phyloP scores from a whole-genome alignment of 805 yeast genomes.

The Yarrowia sp. region DNA sequence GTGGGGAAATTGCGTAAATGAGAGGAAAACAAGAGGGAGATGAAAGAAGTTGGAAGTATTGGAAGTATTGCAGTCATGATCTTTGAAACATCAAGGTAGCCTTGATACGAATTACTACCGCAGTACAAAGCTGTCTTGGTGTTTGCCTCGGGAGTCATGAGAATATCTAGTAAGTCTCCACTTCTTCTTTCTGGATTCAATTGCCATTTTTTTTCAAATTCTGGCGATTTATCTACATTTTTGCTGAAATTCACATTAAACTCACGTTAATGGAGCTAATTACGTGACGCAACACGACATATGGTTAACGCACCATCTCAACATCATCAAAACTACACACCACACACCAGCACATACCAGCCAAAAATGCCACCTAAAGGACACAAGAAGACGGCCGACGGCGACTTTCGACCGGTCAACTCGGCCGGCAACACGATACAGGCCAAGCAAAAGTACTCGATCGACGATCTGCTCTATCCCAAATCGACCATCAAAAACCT shows the following conservation, averaged over 20 bases:
- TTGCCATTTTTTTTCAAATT: no score
- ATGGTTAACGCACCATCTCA: background rate
- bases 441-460: slow-evolving; percentile 26
- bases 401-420: slow-evolving; percentile 33
- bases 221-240: no score
- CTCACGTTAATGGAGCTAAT: background rate
- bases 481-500: slow-evolving; percentile 33
- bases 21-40: no score
- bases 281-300: slow-evolving; percentile 7
- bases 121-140: no score
- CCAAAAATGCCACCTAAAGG: slow-evolving; percentile 28
- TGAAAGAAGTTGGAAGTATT: no score
- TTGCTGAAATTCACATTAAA: background rate
- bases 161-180: no score
- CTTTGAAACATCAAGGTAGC: no score
- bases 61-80: no score
- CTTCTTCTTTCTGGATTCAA: no score
- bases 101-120: no score
- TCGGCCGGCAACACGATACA: slow-evolving; percentile 28
- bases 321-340: background rate
- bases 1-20: no score
- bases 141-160: no score
- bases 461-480: slow-evolving; percentile 33
- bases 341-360: background rate
- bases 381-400: slow-evolving; percentile 35